Percentiles rank a stretch among this genome's conserved stretches.
These are phyloP conservation scores for Coleophoma cylindrospora DNA, from an alignment of 2,329 filamentous ascomycete genomes.

Conservation along the genomic window DNA sequence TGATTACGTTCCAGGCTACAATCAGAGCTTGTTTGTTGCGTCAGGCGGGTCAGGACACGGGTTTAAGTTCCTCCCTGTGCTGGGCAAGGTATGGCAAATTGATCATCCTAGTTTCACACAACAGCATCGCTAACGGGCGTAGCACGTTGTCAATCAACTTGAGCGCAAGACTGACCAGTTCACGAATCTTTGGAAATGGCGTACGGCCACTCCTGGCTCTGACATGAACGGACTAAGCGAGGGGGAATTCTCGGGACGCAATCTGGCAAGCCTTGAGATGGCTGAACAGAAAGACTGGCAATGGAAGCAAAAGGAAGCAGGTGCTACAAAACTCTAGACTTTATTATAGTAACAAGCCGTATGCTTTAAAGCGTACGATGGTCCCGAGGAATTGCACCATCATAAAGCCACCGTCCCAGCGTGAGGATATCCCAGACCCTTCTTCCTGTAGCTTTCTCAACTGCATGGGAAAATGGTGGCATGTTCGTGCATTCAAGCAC, in stretches of 20 bases:
- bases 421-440: background rate
- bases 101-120: background rate
- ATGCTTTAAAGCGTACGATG: background rate
- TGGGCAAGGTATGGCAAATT: conserved; percentile 33
- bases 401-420: background rate
- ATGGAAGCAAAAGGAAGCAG: background rate
- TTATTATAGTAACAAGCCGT: background rate
- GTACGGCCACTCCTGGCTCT: background rate
- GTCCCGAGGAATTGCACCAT: background rate
- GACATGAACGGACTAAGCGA: background rate
- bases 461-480: background rate
- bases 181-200: background rate
- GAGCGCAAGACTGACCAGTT: background rate
- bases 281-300: background rate
- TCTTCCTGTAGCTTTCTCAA: background rate
- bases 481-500: background rate
- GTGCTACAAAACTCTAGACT: background rate
- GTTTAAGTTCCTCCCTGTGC: conserved; percentile 50
- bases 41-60: conserved; percentile 49
- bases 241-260: background rate
- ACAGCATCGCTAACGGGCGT: background rate
- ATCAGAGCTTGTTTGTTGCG: conserved; percentile 40
- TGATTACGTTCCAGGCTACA: conserved; percentile 40
- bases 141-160: background rate
- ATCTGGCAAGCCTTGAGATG: background rate